phyloP scores from a whole-genome alignment of 2,329 filamentous ascomycete genomes.

The Septoria petroselini region DNA sequence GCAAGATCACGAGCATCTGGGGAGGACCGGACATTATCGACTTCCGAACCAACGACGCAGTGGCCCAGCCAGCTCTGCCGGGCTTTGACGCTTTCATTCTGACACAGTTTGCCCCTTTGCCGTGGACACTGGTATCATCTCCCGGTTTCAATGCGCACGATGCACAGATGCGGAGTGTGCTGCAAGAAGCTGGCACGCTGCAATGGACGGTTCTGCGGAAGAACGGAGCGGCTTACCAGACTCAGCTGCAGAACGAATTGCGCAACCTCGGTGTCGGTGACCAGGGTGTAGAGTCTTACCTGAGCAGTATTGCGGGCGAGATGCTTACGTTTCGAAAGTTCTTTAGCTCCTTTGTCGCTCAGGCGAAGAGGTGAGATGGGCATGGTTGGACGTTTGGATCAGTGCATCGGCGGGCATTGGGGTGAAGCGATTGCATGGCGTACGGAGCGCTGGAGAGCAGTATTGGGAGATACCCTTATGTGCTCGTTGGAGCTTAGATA shows the following conservation, averaged over 20 bases:
- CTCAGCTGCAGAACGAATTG: conserved; percentile 64
- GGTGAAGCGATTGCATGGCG: conserved; percentile 6
- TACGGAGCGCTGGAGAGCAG: not conserved
- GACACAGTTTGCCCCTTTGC: conserved; percentile 79
- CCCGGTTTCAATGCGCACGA: conserved; percentile 78
- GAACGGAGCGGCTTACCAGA: conserved; percentile 77
- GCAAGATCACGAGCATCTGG: conserved; percentile 82
- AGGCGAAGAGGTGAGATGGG: conserved; percentile 27
- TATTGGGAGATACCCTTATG: conserved; percentile 11
- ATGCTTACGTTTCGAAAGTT: conserved; percentile 47
- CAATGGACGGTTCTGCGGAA: conserved; percentile 90
- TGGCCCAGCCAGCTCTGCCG: conserved; percentile 60
- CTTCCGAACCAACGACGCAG: conserved; percentile 41
- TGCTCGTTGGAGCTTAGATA: conserved; percentile 9
- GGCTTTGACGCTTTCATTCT: conserved; percentile 93
- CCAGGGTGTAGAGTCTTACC: conserved; percentile 62
- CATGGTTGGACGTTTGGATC: not conserved
- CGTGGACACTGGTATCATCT: conserved; percentile 83
- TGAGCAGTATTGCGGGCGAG: conserved; percentile 53
- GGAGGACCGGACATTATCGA: conserved; percentile 70
- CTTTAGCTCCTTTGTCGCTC: conserved; percentile 45
- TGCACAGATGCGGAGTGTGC: conserved; percentile 81
- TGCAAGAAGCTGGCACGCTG: conserved; percentile 80
- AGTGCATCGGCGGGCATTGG: not conserved
- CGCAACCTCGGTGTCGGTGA: conserved; percentile 63